Base-by-base conservation (phyloP, 2,329 filamentous ascomycete species). In the Exophiala viscosa region DNA sequence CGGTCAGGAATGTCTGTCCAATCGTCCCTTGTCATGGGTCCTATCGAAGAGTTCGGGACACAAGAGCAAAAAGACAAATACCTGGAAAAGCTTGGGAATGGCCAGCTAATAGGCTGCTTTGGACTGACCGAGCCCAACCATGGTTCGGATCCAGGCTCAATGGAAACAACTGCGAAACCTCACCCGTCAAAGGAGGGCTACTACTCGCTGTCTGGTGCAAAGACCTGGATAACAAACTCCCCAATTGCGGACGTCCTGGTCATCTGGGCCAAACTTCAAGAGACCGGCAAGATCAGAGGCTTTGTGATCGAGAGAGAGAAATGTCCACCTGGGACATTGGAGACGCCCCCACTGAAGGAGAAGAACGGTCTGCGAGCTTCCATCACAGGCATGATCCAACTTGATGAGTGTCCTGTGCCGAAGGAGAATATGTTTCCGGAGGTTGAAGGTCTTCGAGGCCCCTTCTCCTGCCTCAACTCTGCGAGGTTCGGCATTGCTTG, bases 141-240 rank as follows among this genome's bases (percentile, higher is more conserved):
- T 69, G 90, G 90, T 54, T 93, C 88, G 51, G 91, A 96, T 67
- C 90, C 90, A 4, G 90, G 90, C 11, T 88, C 86, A 33, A 92
- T 96, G 89, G 90, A 96, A 77, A 90, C 86, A 5, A 79, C 81
- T 8, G 91, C 90, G n/a, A 89, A 85, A 67, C 84, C 85, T 44
- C 90, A 96, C 67, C 88, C 90, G 5, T 85, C 82, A 6, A 91
- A 91, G 76, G 86, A 88, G 65, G 90, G 90, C 1, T 89, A 90
- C 69, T 87, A 86, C 63, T 81, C 84, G 39, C 73, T 96, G 33
- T 89, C 85, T 41, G 90, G 90, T 1, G 76, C 87, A 45, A 96
- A 96, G 77, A 96, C 91, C 0, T 96, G 90, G 90, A 96, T 96
- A 68, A 96, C 90, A 11, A 96, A 96, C 71, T 92, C 88, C 6